phyloP scores from a whole-genome alignment of 805 yeast species.

The Barnettozyma vustinii region DNA sequence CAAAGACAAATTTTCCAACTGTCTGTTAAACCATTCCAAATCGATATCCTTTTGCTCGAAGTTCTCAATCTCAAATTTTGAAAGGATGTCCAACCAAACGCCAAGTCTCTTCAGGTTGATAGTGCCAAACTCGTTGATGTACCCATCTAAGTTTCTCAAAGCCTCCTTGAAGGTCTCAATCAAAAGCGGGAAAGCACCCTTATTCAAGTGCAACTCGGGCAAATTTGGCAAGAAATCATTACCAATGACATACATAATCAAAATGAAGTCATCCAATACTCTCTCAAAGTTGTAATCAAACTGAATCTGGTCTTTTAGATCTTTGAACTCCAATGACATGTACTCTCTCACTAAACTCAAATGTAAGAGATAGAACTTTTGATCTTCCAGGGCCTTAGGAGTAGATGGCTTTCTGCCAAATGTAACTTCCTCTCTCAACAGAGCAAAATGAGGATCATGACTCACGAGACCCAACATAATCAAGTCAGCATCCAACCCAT shows the following conservation, averaged over 20 bases:
- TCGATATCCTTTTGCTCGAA: constrained; percentile 83
- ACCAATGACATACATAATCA: constrained; percentile 92
- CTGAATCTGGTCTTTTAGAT: constrained; percentile 53
- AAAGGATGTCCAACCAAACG: constrained; percentile 68
- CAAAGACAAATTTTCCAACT: constrained; percentile 71
- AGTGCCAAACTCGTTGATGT: constrained; percentile 75
- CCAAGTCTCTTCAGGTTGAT: constrained; percentile 72
- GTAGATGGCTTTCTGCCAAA: constrained; percentile 56
- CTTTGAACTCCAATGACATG: constrained; percentile 76
- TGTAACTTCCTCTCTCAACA: constrained; percentile 90
- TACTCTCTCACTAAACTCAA: constrained; percentile 87
- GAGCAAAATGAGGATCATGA: constrained; percentile 93
- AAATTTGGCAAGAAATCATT: constrained; percentile 96
- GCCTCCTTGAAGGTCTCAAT: constrained; percentile 84
- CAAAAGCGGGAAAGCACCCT: constrained; percentile 94
- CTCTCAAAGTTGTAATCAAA: constrained; percentile 82
- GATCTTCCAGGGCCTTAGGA: constrained; percentile 56
- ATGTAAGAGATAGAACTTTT: constrained; percentile 79
- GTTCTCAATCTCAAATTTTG: constrained; percentile 77
- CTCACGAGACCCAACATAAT: constrained; percentile 94
- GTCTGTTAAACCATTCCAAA: constrained; percentile 86
- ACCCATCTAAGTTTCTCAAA: constrained; percentile 70
- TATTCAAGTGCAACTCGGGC: constrained; percentile 88
- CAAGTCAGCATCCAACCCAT: constrained; percentile 96
- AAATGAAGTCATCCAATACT: constrained; percentile 84